These are phyloP conservation scores for Claviceps citrina DNA, from an alignment of 2,329 filamentous ascomycete species.

Conservation along the genomic window DNA sequence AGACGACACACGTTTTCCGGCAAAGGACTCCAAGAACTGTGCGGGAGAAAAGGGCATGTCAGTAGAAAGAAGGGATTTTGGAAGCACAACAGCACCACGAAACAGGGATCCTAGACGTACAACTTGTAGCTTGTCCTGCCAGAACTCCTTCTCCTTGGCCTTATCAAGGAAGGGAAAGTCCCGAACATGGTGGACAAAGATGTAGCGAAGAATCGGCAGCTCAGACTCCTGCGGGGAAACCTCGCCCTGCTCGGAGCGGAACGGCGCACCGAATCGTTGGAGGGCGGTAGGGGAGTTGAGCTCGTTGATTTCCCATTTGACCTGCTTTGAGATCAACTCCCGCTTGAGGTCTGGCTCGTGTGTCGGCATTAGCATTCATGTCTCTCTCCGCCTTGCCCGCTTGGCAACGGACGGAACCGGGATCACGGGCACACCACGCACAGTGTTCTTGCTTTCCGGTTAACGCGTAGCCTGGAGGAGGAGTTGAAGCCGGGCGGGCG, in stretches of 20 bases:
- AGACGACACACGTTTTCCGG: conserved; percentile 90
- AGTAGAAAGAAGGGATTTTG: neutral
- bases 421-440: conserved; percentile 26
- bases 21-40: conserved; percentile 91
- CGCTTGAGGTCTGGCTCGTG: conserved; percentile 66
- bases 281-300: conserved; percentile 90
- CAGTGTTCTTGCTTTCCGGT: conserved; percentile 98
- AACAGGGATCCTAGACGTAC: conserved; percentile 35
- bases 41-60: neutral
- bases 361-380: conserved; percentile 10
- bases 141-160: conserved; percentile 96
- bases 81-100: neutral
- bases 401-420: neutral
- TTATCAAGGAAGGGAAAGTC: conserved; percentile 97
- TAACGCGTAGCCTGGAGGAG: conserved; percentile 36
- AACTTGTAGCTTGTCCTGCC: conserved; percentile 94
- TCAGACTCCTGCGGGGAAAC: conserved; percentile 88
- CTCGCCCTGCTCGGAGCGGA: conserved; percentile 82
- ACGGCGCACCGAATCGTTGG: conserved; percentile 87
- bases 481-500: conserved; percentile 15
- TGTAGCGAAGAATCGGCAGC: conserved; percentile 82
- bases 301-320: conserved; percentile 77
- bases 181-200: conserved; percentile 94
- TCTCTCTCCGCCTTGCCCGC: neutral
- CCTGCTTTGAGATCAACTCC: conserved; percentile 82